Conservation (phyloP, 2,329 filamentous ascomycete genomes). For the Coniochaeta ligniaria region DNA sequence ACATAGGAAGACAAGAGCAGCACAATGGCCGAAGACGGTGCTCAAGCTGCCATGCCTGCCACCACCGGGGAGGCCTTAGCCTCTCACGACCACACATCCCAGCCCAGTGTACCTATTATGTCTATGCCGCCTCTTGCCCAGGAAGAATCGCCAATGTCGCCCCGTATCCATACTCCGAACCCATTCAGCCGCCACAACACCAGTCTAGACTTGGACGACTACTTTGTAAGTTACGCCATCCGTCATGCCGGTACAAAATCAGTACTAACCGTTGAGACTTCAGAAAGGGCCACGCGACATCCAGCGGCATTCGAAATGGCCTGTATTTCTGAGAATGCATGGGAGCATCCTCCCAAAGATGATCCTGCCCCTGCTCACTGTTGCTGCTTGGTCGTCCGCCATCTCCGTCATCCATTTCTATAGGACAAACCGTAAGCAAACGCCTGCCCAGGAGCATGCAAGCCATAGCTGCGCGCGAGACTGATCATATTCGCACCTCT, state of each 20-base stretch:
- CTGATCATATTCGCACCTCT: not conserved
- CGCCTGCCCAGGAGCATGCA: not conserved
- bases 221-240: conserved; percentile 29
- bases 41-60: not conserved
- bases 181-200: conserved; percentile 22
- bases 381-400: conserved; percentile 58
- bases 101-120: not conserved
- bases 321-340: conserved; percentile 68
- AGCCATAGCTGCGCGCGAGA: not conserved
- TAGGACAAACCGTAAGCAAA: conserved; percentile 11
- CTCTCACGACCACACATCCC: not conserved
- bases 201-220: conserved; percentile 33
- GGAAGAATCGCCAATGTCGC: conserved; percentile 17
- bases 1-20: not conserved
- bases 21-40: conserved; percentile 7
- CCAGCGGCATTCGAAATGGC: conserved; percentile 70
- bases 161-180: conserved; percentile 17
- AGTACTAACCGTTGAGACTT: not conserved
- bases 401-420: conserved; percentile 48
- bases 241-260: not conserved
- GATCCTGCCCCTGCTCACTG: conserved; percentile 59
- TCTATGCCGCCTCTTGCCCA: not conserved
- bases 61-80: not conserved
- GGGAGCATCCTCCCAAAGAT: conserved; percentile 68
- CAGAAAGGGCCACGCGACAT: conserved; percentile 59